Conservation (phyloP, 2,329 filamentous ascomycete genomes). For the Fusarium chlamydosporum region DNA sequence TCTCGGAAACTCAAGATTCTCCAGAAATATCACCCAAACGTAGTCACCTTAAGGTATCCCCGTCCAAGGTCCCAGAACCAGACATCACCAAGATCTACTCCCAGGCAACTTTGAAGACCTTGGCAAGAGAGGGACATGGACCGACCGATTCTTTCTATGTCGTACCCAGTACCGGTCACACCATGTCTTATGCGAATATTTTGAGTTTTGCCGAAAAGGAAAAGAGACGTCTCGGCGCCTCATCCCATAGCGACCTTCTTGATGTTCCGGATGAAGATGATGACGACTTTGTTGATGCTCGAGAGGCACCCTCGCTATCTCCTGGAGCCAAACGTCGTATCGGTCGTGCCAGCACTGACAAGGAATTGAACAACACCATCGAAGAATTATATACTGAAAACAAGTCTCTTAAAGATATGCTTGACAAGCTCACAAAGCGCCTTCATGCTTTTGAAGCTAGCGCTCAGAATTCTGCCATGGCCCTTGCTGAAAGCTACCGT, state of each 20-base stretch:
- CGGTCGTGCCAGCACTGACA: slow-evolving; percentile 59
- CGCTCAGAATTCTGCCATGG: slow-evolving; percentile 87
- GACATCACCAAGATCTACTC: slow-evolving; percentile 90
- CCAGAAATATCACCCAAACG: slow-evolving; percentile 59
- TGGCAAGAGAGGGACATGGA: slow-evolving; percentile 76
- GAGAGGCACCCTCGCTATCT: slow-evolving; percentile 71
- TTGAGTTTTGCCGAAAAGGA: slow-evolving; percentile 78
- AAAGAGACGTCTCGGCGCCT: slow-evolving; percentile 70
- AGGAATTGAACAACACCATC: slow-evolving; percentile 74
- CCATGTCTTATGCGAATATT: slow-evolving; percentile 93
- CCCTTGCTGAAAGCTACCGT: slow-evolving; percentile 86
- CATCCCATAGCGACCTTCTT: slow-evolving; percentile 65
- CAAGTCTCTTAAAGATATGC: slow-evolving; percentile 83
- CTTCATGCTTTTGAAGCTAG: slow-evolving; percentile 95
- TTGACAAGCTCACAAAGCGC: slow-evolving; percentile 87
- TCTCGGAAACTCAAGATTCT: slow-evolving; percentile 53
- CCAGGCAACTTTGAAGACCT: slow-evolving; percentile 83
- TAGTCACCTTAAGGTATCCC: slow-evolving; percentile 55
- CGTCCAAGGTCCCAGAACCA: slow-evolving; percentile 60
- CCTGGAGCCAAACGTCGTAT: slow-evolving; percentile 59
- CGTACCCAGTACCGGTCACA: slow-evolving; percentile 91
- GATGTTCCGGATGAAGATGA: slow-evolving; percentile 72
- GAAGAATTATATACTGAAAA: slow-evolving; percentile 95
- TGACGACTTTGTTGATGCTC: slow-evolving; percentile 91
- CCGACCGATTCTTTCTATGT: slow-evolving; percentile 90